Evolutionary conservation across 2,329 filamentous ascomycete genomes (phyloP), one percentile per base, ranked within the genome.

Genomic region (Dryadomyces quercus-mongolicae): DNA sequence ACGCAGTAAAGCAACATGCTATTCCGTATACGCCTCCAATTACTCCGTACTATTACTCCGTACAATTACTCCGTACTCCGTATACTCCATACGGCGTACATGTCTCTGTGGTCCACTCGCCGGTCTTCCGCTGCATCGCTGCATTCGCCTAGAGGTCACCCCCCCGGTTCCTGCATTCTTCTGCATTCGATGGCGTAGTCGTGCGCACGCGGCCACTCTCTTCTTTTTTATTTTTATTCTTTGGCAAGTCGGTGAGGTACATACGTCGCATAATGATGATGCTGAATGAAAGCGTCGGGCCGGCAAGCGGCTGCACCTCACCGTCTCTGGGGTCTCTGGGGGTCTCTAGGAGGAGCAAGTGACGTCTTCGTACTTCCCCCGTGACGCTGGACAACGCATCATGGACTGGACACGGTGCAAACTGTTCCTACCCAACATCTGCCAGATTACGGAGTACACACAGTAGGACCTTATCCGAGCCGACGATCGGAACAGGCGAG

Each of bases 121-220:
- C 48, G 48, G 48, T 40, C 36, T 50, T 21, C 48, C 48, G 48
- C 34, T 50, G 48, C 48, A 50, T 40, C 36, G 36, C 15, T 40
- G 36, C 36, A 16, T 40, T 12, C 36, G 10, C 10, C 36, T 40
- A 13, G 36, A 13, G 10, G 36, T 16, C 12, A 22, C 15, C 48
- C 47, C 47, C 48, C 48, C 48, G 34, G 48, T 50, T 50, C 48
- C 48, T 50, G 48, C 49, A 40, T 40, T 12, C 10, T 50, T 34
- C 48, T 50, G 48, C 49, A 40, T 40, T 12, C 10, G 36, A 40
- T 40, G 36, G 7, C 36, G 36, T 40, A 40, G 36, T 16, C 36
- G 10, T 40, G 10, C 36, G 36, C 10, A 40, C 36, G 10, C 36
- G 36, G 10, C 36, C 36, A 12, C 36, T 16, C 36, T 16, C 36